Evolutionary conservation across 2,329 filamentous ascomycete genomes (phyloP), one percentile per base, ranked within the genome.

Genomic region (Podosphaera xanthii): DNA sequence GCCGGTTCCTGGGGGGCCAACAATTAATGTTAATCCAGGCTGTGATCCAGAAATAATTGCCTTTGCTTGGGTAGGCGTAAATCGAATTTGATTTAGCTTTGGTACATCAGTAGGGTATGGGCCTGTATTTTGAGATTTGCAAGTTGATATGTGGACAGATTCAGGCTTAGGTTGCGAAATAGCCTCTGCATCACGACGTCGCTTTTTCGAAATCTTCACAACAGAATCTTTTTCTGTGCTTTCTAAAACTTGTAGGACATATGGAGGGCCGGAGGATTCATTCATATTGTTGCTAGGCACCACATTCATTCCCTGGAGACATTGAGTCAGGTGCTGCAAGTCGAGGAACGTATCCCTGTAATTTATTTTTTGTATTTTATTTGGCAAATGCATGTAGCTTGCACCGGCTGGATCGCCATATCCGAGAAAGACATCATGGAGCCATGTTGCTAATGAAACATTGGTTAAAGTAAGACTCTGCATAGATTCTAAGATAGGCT

Each of bases 401-500:
- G 92, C 92, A 60, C 86, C 84, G 36, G 87, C 80, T 60, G 92
- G 91, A 70, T 98, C 90, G 54, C 92, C 92, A 69, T 94, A 97
- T 2, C 92, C 92, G n/a, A 98, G 75, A 70, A 97, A 98, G 8
- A 97, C 91, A 64, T 97, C 92, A 67, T 95, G 88, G 50, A 98
- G 76, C 92, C 92, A 98, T 1, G 83, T 80, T 12, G 92, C 89
- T 59, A 97, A 76, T 5, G 87, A 86, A 30, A 91, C 83, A 65
- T 94, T 87, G 0, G 89, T 89, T 40, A 94, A 75, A 1, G 88
- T 85, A 36, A 98, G 77, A 63, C 81, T 86, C 67, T 85, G 87
- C 68, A 98, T 94, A 0, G 90, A 95, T 66, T 96, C 87, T 42
- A 98, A 76, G 8, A 98, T 83, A 8, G 90, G 83, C 68, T 87